phyloP scores from a whole-genome alignment of 2,329 filamentous ascomycete genomes.

The Ophiocordyceps camponoti-floridani region DNA sequence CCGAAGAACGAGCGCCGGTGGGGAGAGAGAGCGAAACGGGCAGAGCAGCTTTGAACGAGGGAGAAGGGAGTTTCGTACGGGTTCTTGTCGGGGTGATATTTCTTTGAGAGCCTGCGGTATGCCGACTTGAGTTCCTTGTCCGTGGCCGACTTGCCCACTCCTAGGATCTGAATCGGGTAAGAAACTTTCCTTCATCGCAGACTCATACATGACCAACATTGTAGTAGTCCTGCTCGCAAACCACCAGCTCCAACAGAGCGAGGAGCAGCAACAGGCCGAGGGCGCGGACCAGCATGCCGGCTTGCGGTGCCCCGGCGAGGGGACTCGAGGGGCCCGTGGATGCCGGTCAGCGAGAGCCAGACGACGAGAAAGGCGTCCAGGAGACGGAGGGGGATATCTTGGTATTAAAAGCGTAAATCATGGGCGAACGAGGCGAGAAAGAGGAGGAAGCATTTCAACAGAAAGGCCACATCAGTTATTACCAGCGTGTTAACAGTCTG shows the following conservation, averaged over 20 bases:
- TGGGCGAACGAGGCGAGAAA: neutral
- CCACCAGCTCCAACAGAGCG: conserved; percentile 31
- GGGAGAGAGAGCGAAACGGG: neutral
- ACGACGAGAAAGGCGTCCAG: neutral
- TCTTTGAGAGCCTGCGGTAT: conserved; percentile 83
- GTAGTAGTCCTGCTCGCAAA: conserved; percentile 59
- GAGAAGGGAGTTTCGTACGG: conserved; percentile 43
- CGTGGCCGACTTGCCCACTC: conserved; percentile 58
- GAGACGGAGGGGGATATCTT: neutral
- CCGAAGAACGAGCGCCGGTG: neutral
- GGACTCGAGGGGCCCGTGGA: conserved; percentile 1
- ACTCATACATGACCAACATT: conserved; percentile 30
- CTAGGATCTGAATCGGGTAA: conserved; percentile 43
- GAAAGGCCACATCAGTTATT: conserved; percentile 3
- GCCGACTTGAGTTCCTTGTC: conserved; percentile 87
- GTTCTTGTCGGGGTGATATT: conserved; percentile 96
- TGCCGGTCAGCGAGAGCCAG: neutral
- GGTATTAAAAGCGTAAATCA: neutral
- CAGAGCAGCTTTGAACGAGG: neutral
- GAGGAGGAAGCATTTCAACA: neutral
- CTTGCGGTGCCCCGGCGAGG: conserved; percentile 1
- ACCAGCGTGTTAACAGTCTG: conserved; percentile 18
- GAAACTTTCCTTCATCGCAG: too few species aligned
- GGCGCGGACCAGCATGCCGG: conserved; percentile 32
- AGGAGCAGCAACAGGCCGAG: conserved; percentile 33